Evolutionary conservation across 495 filamentous ascomycete species (phyloP).

Genomic region (Aspergillus affinis): DNA sequence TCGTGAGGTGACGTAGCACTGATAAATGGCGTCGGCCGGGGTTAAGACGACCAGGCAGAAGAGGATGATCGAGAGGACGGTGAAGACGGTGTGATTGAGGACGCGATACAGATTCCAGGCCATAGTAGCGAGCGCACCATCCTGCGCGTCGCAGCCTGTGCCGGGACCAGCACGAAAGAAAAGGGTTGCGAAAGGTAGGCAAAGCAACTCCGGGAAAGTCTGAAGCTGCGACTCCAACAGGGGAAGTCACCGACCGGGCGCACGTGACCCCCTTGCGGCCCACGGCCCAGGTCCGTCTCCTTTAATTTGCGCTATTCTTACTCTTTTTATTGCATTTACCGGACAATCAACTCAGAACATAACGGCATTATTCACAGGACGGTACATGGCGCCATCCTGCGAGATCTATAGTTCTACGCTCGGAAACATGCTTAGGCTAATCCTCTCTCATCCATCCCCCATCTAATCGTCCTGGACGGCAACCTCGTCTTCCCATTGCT

Average conservation of each 20-base stretch:
- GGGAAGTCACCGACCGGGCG: background rate
- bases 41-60: conserved; percentile 74
- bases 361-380: background rate
- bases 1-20: conserved; percentile 62
- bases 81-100: conserved; percentile 79
- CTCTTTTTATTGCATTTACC: background rate
- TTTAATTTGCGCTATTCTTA: background rate
- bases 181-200: background rate
- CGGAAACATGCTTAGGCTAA: background rate
- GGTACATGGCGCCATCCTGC: background rate
- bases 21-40: conserved; percentile 79
- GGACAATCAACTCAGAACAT: background rate
- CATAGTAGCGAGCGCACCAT: conserved; percentile 36
- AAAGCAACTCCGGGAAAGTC: background rate
- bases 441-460: background rate
- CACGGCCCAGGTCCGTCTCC: background rate
- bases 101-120: conserved; percentile 66
- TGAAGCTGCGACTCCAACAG: background rate
- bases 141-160: conserved; percentile 14
- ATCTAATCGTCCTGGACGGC: conserved; percentile 42
- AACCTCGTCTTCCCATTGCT: conserved; percentile 41
- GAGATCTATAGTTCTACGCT: conserved; percentile 1
- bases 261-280: background rate
- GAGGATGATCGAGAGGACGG: conserved; percentile 70
- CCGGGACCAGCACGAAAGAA: conserved; percentile 1